Conservation (phyloP, 192 early-diverging fungal genomes). For the Lobosporangium transversale region DNA sequence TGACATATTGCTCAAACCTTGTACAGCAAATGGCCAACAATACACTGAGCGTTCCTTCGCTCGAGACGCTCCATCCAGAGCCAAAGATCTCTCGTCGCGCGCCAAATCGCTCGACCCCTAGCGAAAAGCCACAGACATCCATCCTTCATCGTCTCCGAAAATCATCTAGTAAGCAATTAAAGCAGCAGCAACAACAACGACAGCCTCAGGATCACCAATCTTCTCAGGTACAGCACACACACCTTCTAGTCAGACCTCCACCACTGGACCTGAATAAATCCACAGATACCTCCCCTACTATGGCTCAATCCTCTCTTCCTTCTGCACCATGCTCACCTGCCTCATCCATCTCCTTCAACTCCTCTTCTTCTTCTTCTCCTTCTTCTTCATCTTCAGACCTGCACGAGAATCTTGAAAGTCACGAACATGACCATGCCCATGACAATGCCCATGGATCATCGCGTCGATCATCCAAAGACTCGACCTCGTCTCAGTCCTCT, state of each 20-base stretch:
- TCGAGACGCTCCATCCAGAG: neutral
- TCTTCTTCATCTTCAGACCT: neutral
- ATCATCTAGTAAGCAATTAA: neutral
- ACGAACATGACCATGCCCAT: too few species aligned
- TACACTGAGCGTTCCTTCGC: too few species aligned
- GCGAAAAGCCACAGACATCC: neutral
- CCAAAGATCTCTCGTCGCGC: neutral
- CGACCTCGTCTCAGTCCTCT: neutral
- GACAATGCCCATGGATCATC: too few species aligned
- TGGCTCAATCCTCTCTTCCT: neutral
- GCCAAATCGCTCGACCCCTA: neutral
- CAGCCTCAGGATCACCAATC: neutral
- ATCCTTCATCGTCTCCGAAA: neutral
- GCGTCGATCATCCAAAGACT: too few species aligned
- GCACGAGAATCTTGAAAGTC: too few species aligned
- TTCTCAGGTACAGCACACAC: neutral
- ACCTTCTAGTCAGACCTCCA: neutral
- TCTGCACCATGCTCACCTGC: neutral
- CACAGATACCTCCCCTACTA: neutral
- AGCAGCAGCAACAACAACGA: neutral
- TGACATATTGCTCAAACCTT: too few species aligned
- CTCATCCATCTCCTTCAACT: neutral
- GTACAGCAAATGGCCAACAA: too few species aligned
- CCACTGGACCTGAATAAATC: neutral
- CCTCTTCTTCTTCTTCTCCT: neutral